Evolutionary conservation across 306 rosid species (phyloP).

Genomic region (Macrotyloma uniflorum): DNA sequence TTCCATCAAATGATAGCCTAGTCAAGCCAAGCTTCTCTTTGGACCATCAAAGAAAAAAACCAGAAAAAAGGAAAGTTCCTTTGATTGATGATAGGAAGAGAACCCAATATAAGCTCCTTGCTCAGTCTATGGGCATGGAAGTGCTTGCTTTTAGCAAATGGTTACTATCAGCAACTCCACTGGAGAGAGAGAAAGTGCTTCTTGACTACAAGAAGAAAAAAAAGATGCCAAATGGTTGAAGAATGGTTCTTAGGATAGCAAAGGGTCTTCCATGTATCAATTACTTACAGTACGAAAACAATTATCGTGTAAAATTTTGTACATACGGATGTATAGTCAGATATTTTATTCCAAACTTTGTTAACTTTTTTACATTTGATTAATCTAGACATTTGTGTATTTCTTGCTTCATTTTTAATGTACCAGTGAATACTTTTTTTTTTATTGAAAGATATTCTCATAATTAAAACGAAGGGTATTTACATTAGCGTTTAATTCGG

Average conservation of each 20-base stretch:
- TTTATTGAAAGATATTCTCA: too few relatives aligned
- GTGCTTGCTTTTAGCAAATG: constrained; percentile 85
- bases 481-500: too few relatives aligned
- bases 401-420: neutral
- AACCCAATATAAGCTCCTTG: constrained; percentile 63
- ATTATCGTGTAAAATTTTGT: constrained; percentile 17
- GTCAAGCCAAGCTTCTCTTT: constrained; percentile 36
- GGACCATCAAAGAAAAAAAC: constrained; percentile 39
- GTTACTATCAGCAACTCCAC: constrained; percentile 72
- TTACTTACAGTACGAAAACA: neutral
- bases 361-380: neutral
- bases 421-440: neutral
- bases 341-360: neutral
- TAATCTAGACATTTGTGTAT: neutral
- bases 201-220: constrained; percentile 65
- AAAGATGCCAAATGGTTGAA: constrained; percentile 49
- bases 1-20: constrained; percentile 37
- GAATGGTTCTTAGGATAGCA: constrained; percentile 15
- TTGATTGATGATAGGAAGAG: constrained; percentile 58
- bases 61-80: constrained; percentile 44
- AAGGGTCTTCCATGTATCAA: neutral
- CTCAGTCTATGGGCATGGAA: constrained; percentile 63
- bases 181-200: constrained; percentile 68
- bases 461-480: too few relatives aligned
- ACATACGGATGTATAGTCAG: constrained; percentile 21